These are phyloP conservation scores for Xylariomycetidae sp. DNA, from an alignment of 2,329 filamentous ascomycete genomes.

Conservation along the genomic window DNA sequence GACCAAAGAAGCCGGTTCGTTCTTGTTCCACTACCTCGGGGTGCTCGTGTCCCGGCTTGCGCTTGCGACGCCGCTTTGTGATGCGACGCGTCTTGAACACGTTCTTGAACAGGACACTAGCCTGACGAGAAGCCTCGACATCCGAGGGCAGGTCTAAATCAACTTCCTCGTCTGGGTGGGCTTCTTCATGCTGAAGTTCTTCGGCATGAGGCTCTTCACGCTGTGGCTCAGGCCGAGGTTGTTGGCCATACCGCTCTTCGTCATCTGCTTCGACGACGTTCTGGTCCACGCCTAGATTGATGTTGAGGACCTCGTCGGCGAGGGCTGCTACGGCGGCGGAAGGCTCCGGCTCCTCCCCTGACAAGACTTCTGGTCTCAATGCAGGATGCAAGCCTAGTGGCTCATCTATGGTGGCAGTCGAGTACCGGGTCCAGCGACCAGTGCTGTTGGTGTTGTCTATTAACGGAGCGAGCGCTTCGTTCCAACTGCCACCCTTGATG, in stretches of 20 bases:
- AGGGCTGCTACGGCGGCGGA: conserved; percentile 51
- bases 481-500: conserved; percentile 65
- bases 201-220: too few species aligned
- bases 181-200: too few species aligned
- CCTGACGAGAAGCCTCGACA: conserved; percentile 26
- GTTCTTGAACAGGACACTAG: conserved; percentile 24
- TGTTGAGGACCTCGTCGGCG: conserved; percentile 41
- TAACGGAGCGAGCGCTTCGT: conserved; percentile 72
- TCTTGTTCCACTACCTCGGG: conserved; percentile 15
- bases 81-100: conserved; percentile 30
- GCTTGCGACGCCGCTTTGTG: conserved; percentile 29
- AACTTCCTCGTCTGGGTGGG: too few species aligned
- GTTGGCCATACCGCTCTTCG: too few species aligned
- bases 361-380: conserved; percentile 3
- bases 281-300: conserved; percentile 26
- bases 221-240: too few species aligned
- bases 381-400: conserved; percentile 18
- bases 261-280: conserved; percentile 34
- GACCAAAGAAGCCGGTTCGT: conserved; percentile 4
- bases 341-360: conserved; percentile 36
- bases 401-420: conserved; percentile 28
- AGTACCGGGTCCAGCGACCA: conserved; percentile 37
- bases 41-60: conserved; percentile 22
- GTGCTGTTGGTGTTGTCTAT: conserved; percentile 41
- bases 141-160: conserved; percentile 26